Conservation (phyloP, 2,329 filamentous ascomycete genomes). For the Fusarium sulawesiense region DNA sequence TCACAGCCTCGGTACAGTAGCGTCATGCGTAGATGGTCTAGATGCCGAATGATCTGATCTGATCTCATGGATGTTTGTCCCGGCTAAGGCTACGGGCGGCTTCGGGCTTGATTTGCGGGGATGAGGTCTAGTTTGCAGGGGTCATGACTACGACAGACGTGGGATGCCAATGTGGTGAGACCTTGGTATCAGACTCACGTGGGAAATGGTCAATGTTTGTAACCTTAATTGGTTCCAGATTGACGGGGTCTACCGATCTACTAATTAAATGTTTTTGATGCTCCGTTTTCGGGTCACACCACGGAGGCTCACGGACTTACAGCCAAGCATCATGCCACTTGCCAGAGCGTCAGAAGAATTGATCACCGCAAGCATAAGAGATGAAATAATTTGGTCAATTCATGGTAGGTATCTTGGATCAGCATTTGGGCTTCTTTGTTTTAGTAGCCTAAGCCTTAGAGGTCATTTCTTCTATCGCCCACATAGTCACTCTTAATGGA, state of each 20-base stretch:
- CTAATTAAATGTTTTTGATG: not conserved
- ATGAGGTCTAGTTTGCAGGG: conserved; percentile 7
- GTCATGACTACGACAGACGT: not conserved
- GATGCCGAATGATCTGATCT: conserved; percentile 38
- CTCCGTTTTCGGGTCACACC: not conserved
- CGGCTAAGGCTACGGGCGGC: conserved; percentile 32
- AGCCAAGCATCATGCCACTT: not conserved
- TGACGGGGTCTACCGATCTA: not conserved
- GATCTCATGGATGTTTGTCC: conserved; percentile 4
- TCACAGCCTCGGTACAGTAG: conserved; percentile 36
- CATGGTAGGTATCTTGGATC: too few relatives aligned
- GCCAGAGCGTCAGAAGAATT: too few relatives aligned
- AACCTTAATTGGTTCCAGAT: conserved; percentile 1
- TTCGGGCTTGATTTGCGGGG: conserved; percentile 34
- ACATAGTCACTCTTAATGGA: not conserved
- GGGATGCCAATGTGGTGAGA: conserved; percentile 7
- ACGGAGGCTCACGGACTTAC: not conserved
- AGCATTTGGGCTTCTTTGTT: rapidly evolving
- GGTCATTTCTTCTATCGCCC: too few relatives aligned
- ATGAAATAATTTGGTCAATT: too few relatives aligned
- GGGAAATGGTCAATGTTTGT: not conserved
- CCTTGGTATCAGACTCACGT: not conserved
- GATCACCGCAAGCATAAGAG: too few relatives aligned
- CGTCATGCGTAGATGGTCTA: not conserved
- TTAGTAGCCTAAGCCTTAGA: too few relatives aligned